Conservation (phyloP, 805 yeast species). For the Saccharomycopsis fermentans region DNA sequence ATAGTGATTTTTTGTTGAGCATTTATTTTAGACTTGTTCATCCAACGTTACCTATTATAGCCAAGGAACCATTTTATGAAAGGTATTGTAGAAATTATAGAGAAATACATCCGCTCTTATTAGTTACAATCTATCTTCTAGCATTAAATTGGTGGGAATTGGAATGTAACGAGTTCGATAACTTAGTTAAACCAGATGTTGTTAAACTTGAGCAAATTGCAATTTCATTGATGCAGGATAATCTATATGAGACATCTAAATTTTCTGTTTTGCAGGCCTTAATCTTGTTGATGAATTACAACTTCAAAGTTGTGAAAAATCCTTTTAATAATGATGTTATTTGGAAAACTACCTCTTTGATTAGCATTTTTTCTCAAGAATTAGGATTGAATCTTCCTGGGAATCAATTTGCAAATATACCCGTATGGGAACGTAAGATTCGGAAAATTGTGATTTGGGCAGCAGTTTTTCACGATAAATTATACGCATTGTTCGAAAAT, state of each 20-base stretch:
- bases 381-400: constrained; percentile 22
- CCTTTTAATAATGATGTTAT: constrained; percentile 10
- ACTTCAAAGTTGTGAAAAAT: constrained; percentile 7
- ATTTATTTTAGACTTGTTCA: constrained; percentile 23
- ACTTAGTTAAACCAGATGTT: constrained; percentile 19
- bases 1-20: constrained; percentile 20
- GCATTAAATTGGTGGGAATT: constrained; percentile 23
- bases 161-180: constrained; percentile 15
- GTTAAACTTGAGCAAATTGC: constrained; percentile 23
- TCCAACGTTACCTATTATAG: constrained; percentile 23
- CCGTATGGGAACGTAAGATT: constrained; percentile 24
- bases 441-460: constrained; percentile 23
- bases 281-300: constrained; percentile 26
- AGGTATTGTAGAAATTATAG: constrained; percentile 24
- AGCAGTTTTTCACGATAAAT: constrained; percentile 23
- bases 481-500: constrained; percentile 23
- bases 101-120: constrained; percentile 25
- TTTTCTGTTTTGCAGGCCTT: constrained; percentile 33
- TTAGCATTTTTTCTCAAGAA: constrained; percentile 23
- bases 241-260: constrained; percentile 23
- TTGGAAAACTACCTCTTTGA: constrained; percentile 21
- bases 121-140: constrained; percentile 23
- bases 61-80: constrained; percentile 23
- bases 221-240: constrained; percentile 22
- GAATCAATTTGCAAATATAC: constrained; percentile 22